These are phyloP conservation scores for Pseudogymnoascus sp. DNA, from an alignment of 2,329 filamentous ascomycete species.

Conservation along the genomic window DNA sequence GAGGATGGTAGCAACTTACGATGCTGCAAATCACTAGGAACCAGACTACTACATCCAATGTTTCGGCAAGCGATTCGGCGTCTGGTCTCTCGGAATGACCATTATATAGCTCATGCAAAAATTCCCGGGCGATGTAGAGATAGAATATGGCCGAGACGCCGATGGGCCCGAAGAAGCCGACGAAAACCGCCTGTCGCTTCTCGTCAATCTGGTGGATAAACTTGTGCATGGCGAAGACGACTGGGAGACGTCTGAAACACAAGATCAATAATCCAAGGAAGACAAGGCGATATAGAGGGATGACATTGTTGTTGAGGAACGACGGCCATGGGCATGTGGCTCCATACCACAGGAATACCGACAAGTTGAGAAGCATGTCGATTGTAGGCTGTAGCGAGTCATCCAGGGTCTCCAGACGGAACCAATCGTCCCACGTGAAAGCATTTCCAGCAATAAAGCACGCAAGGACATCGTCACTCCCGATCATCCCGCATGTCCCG, in stretches of 20 bases:
- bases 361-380: conserved; percentile 83
- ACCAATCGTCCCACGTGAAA: conserved; percentile 90
- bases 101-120: conserved; percentile 56
- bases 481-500: conserved; percentile 77
- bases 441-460: conserved; percentile 85
- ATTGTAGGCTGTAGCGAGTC: conserved; percentile 84
- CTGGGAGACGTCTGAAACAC: conserved; percentile 57
- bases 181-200: conserved; percentile 68
- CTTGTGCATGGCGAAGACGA: conserved; percentile 66
- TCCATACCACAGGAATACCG: conserved; percentile 83
- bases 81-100: conserved; percentile 58
- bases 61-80: conserved; percentile 57
- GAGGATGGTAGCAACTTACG: conserved; percentile 41
- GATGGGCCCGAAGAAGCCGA: conserved; percentile 89
- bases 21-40: conserved; percentile 79
- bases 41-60: conserved; percentile 70
- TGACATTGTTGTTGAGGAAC: conserved; percentile 59
- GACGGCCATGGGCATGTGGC: conserved; percentile 70
- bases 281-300: conserved; percentile 65
- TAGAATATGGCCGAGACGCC: conserved; percentile 90
- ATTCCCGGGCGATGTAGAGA: conserved; percentile 73
- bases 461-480: conserved; percentile 79
- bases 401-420: conserved; percentile 74
- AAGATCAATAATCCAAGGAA: conserved; percentile 67
- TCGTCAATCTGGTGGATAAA: conserved; percentile 74